Evolutionary conservation across 768 basidiomycete genomes (phyloP).

Genomic region (Boletus insuetus): DNA sequence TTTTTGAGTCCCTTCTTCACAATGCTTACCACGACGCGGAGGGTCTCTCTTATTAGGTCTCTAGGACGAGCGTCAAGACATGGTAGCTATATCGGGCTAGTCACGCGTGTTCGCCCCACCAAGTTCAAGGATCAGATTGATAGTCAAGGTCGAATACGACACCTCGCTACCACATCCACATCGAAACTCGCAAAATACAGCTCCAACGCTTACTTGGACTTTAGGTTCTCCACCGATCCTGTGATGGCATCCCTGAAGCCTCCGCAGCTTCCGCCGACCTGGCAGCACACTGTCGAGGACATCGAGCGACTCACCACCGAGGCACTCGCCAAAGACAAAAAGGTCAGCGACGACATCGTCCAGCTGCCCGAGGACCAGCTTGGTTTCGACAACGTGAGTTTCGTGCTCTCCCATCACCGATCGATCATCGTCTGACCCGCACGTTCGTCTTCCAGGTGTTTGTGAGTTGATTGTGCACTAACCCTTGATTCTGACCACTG

Average conservation of each 20-base stretch:
- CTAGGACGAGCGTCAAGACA: background rate
- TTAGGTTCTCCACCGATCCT: conserved; percentile 4
- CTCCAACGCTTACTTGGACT: background rate
- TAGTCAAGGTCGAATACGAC: background rate
- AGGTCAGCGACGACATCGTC: conserved; percentile 58
- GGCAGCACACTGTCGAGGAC: conserved; percentile 68
- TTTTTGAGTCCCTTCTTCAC: background rate
- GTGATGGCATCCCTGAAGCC: conserved; percentile 52
- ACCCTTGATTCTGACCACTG: background rate
- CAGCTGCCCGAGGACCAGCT: conserved; percentile 55
- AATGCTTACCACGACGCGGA: background rate
- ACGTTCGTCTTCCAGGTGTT: conserved; percentile 52
- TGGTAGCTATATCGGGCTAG: conserved; percentile 18
- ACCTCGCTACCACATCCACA: conserved; percentile 7
- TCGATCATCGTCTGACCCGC: background rate
- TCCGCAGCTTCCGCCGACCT: conserved; percentile 64
- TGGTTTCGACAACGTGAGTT: conserved; percentile 64
- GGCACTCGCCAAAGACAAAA: conserved; percentile 55
- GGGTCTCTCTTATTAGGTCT: background rate
- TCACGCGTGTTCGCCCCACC: background rate
- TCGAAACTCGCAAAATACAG: background rate
- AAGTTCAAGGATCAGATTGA: background rate
- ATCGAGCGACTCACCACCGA: conserved; percentile 57
- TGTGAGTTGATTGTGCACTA: conserved; percentile 45
- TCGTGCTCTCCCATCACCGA: background rate